Percentiles rank a stretch among this genome's conserved stretches.
These are phyloP conservation scores for Capronia epimyces DNA, from an alignment of 2,329 filamentous ascomycete genomes.

Conservation along the genomic window DNA sequence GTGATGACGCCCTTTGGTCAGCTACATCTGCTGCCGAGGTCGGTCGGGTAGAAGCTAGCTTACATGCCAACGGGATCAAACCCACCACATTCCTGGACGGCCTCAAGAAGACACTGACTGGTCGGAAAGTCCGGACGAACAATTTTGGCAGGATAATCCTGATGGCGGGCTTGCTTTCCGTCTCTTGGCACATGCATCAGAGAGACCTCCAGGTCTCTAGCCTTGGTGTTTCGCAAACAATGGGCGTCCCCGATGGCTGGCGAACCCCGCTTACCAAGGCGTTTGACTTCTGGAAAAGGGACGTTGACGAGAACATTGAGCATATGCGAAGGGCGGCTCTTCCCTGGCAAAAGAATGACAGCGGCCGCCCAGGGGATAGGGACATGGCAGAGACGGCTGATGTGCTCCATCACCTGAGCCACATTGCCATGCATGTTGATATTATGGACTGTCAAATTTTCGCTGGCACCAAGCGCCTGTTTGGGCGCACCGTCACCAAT, in stretches of 20 bases:
- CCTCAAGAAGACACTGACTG: conserved; percentile 79
- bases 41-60: conserved; percentile 70
- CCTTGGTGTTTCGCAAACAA: conserved; percentile 61
- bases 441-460: conserved; percentile 95
- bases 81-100: conserved; percentile 84
- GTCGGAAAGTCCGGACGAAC: conserved; percentile 81
- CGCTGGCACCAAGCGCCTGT: conserved; percentile 73
- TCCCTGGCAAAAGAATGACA: conserved; percentile 26
- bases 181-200: conserved; percentile 99
- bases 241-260: conserved; percentile 84
- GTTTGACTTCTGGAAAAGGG: conserved; percentile 87
- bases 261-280: conserved; percentile 74
- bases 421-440: conserved; percentile 97
- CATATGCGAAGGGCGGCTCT: conserved; percentile 26
- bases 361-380: conserved; percentile 45
- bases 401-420: conserved; percentile 84
- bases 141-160: conserved; percentile 87
- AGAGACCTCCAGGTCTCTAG: conserved; percentile 87
- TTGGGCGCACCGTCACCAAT: conserved; percentile 76
- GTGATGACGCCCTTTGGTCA: conserved; percentile 87
- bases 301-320: conserved; percentile 73
- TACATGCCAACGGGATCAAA: conserved; percentile 75
- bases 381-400: conserved; percentile 79
- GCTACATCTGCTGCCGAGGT: conserved; percentile 84
- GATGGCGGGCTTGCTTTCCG: conserved; percentile 87